A percentile compares a stretch with the other conserved stretches of the same genome.
Conservation (phyloP, 2,329 filamentous ascomycete species). For the Ophiosphaerella narmari region DNA sequence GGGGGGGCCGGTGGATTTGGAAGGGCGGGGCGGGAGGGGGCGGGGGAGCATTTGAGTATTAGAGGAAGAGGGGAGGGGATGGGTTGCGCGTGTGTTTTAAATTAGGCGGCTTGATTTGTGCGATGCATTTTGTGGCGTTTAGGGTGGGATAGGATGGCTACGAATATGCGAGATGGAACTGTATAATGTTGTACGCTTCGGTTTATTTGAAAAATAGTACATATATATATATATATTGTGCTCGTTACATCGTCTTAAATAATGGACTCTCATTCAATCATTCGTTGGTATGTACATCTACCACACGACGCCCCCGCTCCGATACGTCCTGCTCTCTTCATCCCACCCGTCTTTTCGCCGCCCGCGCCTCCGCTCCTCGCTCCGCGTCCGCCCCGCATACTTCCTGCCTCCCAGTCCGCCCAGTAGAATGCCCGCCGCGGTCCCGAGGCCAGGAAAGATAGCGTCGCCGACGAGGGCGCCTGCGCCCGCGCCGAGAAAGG, state of each 20-base stretch:
- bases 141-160: not conserved
- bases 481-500: constrained; percentile 52
- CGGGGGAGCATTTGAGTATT: not conserved
- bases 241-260: no score
- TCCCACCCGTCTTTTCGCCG: constrained; percentile 37
- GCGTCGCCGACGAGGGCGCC: constrained; percentile 51
- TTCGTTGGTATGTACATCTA: constrained; percentile 21
- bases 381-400: constrained; percentile 41
- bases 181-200: not conserved
- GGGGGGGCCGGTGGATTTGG: constrained; percentile 21
- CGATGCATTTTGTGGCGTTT: not conserved
- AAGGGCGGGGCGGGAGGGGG: constrained; percentile 16
- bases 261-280: no score
- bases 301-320: constrained; percentile 66
- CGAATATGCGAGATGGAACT: not conserved
- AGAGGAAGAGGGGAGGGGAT: not conserved
- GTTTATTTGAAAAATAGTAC: not conserved
- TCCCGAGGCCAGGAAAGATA: constrained; percentile 52
- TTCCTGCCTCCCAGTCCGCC: constrained; percentile 51
- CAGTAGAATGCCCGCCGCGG: constrained; percentile 44
- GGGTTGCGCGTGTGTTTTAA: no score
- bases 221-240: no score
- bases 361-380: constrained; percentile 28
- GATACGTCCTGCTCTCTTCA: constrained; percentile 45
- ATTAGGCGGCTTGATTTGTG: no score